Evolutionary conservation across 2,329 filamentous ascomycete genomes (phyloP), one percentile per base, ranked within the genome.

Genomic region (Aspergillus ochraceus): DNA sequence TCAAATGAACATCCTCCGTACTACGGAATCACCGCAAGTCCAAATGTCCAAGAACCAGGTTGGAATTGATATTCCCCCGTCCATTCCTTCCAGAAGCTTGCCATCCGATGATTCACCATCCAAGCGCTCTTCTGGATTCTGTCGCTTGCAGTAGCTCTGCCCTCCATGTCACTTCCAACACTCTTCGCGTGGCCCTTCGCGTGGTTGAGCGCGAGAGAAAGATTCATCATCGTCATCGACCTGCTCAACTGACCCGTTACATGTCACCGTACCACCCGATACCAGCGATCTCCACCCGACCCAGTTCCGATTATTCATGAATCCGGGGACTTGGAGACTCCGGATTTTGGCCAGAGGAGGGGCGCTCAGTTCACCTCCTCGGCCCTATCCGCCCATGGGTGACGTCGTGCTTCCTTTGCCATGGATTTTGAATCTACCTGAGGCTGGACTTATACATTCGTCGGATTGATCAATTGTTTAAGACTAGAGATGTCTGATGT

Each of bases 311-410:
- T 64, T 58, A 62, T 60, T 62, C 58, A 64, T 52, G 58, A 59
- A 66, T 63, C 61, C 58, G 58, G 64, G 62, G 64, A 57, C 55
- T 57, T 59, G 60, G 60, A 65, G 64, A 58, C 62, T 65, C 62
- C 62, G 61, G 57, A 59, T 59, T 59, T 55, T 55, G 32, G 20
- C 14, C 22, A 39, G 45, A 32, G 51, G 45, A 56, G 8, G 24
- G 26, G 39, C 24, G 10, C 29, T 39, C 36, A 36, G 30, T 14
- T 12, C 30, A 36, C 32, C 9, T 29, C 29, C 54, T 60, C 60
- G 60, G 57, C 54, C 55, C 51, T 54, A 60, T 58, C 60, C 60
- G 60, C 54, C 26, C 26, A 29, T 29, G 26, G 46, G 36, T 47
- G 45, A 47, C 45, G 45, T 47, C 45, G 45, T 42, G 14, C 14